Percentiles rank a stretch among this genome's conserved stretches.
phyloP scores from a whole-genome alignment of 352 stramenopile genomes.

The Aphanomyces invadans region DNA sequence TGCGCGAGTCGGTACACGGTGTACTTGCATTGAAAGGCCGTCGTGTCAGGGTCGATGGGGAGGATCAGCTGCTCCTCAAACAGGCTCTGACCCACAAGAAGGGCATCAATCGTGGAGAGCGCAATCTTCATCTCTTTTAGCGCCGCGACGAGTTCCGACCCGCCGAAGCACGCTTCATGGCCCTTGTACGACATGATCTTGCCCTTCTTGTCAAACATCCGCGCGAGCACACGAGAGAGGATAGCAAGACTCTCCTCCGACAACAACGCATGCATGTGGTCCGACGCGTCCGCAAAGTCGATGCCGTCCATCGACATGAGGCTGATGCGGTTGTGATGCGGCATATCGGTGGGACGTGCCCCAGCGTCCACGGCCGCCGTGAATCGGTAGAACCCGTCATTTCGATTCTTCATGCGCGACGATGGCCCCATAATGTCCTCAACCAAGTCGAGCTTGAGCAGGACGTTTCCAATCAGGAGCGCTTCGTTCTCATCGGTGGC shows the following conservation, averaged over 20 bases:
- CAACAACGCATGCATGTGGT: slow-evolving; percentile 72
- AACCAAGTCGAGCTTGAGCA: slow-evolving; percentile 74
- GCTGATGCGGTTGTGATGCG: slow-evolving; percentile 35
- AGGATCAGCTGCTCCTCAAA: slow-evolving; percentile 76
- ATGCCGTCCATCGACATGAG: slow-evolving; percentile 45
- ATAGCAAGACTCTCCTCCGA: slow-evolving; percentile 69
- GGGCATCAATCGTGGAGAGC: slow-evolving; percentile 60
- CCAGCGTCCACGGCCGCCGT: no score
- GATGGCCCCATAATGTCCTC: slow-evolving; percentile 71
- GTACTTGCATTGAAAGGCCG: slow-evolving; percentile 81
- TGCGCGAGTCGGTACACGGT: slow-evolving; percentile 75
- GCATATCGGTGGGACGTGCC: slow-evolving; percentile 58
- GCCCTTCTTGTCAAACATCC: slow-evolving; percentile 82
- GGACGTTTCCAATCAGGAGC: slow-evolving; percentile 63
- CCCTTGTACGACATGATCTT: slow-evolving; percentile 85
- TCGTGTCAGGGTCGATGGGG: slow-evolving; percentile 55
- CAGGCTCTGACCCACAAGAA: slow-evolving; percentile 70
- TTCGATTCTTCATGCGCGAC: slow-evolving; percentile 73
- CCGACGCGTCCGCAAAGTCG: slow-evolving; percentile 60
- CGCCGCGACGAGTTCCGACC: slow-evolving; percentile 74
- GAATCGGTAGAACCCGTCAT: slow-evolving; percentile 83
- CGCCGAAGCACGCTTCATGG: slow-evolving; percentile 71
- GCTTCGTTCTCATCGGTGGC: slow-evolving; percentile 63
- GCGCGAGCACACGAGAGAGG: slow-evolving; percentile 59
- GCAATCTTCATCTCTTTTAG: slow-evolving; percentile 69